Base-by-base conservation (phyloP, 768 basidiomycete genomes). In the Pulveroboletus frians region DNA sequence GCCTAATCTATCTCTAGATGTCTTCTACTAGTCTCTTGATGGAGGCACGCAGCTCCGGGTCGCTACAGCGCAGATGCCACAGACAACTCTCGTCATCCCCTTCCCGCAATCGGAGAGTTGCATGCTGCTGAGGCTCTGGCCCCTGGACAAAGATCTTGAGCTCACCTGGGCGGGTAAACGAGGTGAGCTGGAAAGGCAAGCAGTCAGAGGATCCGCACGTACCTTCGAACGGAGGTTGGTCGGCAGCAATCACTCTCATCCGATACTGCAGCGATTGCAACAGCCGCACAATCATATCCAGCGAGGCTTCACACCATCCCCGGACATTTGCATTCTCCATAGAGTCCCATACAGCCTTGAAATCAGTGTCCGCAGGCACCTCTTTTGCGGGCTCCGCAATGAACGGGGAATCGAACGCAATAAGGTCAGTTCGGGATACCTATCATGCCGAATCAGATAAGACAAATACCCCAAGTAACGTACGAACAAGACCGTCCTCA, bases 341-440 rank as follows among this genome's bases (percentile, higher is more conserved):
- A 3, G 69, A 59, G 43, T 80, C 72, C 89, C 88, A 92, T 3
- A 69, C 61, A 14, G 47, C 62, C 55, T 77, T 74, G 58, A 90
- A 87, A 47, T 78, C 74, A n/a, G 58, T 53, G 30, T 56, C 62
- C 1, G 26, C 32, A n/a, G 48, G 6, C 21, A 34, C 43, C 31
- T 51, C 50, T 26, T 61, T 63, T 20, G 56, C 34, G 20, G 73
- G 71, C 51, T 83, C 82, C 8, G 73, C 62, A 37, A 79, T 69
- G 67, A 84, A 84, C 3, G 87, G 84, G 2, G 84, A 80, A 62
- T 91, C 87, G 34, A 92, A 76, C 9, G 80, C 72, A 52, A 91
- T 89, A 40, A 91, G 76, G 68, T 90, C 85, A 17, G 65, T 59
- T 15, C 64, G 62, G 20, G 66, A 66, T 9, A 59, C 57, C 74